phyloP scores from a whole-genome alignment of 2,329 filamentous ascomycete genomes.

The Tolypocladium capitatum region DNA sequence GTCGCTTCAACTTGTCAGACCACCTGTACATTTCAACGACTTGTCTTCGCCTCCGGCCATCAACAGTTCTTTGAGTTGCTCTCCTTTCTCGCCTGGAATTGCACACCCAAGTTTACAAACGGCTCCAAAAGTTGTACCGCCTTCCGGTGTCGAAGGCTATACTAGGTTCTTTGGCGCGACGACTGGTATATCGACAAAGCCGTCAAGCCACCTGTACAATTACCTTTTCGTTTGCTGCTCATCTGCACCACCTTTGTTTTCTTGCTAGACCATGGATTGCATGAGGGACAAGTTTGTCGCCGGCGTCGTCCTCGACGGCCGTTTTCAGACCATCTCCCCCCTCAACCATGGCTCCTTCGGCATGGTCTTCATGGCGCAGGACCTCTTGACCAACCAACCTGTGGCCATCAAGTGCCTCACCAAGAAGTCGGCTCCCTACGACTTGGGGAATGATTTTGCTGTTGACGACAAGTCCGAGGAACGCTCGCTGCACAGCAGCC shows the following conservation, averaged over 20 bases:
- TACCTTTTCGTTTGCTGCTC: constrained; percentile 10
- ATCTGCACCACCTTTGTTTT: constrained; percentile 4
- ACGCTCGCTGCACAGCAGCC: constrained; percentile 62
- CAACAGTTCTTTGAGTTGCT: constrained; percentile 5
- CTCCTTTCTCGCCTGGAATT: constrained; percentile 7
- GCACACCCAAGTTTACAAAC: background rate
- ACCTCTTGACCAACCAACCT: constrained; percentile 59
- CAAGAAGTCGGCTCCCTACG: constrained; percentile 56
- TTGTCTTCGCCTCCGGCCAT: constrained; percentile 6
- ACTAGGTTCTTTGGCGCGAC: constrained; percentile 1
- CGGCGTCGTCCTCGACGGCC: constrained; percentile 72
- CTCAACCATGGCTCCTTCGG: constrained; percentile 98
- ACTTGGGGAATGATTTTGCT: constrained; percentile 49
- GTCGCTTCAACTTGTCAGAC: constrained; percentile 10
- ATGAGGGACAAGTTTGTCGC: constrained; percentile 69
- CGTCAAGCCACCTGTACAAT: constrained; percentile 14
- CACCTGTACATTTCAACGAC: constrained; percentile 21
- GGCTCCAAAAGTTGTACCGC: constrained; percentile 1
- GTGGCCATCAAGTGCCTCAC: constrained; percentile 96
- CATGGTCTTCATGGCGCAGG: constrained; percentile 90
- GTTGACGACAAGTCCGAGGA: constrained; percentile 77
- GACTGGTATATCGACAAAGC: constrained; percentile 6
- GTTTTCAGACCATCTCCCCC: constrained; percentile 81
- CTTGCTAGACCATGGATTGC: constrained; percentile 54
- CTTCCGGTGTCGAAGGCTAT: background rate